These are phyloP conservation scores for Talaromyces wortmannii DNA, from an alignment of 495 filamentous ascomycete species.

Conservation along the genomic window DNA sequence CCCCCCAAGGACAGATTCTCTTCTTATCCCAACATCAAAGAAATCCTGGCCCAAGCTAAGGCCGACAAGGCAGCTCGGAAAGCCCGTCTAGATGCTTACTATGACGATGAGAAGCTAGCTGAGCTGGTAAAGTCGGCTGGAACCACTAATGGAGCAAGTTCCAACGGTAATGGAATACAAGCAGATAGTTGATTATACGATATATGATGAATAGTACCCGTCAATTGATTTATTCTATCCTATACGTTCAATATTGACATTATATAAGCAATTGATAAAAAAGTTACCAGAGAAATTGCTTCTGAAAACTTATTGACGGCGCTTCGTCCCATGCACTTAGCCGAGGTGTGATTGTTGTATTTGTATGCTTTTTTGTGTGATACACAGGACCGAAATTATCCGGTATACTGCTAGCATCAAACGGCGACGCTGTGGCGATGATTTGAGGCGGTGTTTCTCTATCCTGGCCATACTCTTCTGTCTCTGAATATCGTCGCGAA, in stretches of 20 bases:
- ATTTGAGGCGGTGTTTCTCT: too few species aligned
- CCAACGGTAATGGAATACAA: too few species aligned
- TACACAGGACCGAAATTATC: background rate
- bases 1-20: constrained; percentile 26
- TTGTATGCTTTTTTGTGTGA: background rate
- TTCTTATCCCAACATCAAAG: constrained; percentile 26
- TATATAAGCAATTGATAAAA: too few species aligned
- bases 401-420: too few species aligned
- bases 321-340: constrained; percentile 25
- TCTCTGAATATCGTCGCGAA: too few species aligned
- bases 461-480: too few species aligned
- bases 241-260: too few species aligned
- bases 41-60: constrained; percentile 23
- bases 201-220: too few species aligned
- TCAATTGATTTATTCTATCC: too few species aligned
- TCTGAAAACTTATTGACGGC: constrained; percentile 27
- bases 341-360: background rate
- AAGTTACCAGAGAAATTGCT: constrained; percentile 34
- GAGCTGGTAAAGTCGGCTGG: constrained; percentile 8
- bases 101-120: constrained; percentile 18
- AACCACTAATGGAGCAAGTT: background rate
- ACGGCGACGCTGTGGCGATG: too few species aligned
- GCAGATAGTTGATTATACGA: too few species aligned
- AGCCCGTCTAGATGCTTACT: constrained; percentile 18
- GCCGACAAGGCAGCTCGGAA: constrained; percentile 22